Conservation (phyloP, 2,329 filamentous ascomycete genomes). For the Hymenoscyphus repandus region DNA sequence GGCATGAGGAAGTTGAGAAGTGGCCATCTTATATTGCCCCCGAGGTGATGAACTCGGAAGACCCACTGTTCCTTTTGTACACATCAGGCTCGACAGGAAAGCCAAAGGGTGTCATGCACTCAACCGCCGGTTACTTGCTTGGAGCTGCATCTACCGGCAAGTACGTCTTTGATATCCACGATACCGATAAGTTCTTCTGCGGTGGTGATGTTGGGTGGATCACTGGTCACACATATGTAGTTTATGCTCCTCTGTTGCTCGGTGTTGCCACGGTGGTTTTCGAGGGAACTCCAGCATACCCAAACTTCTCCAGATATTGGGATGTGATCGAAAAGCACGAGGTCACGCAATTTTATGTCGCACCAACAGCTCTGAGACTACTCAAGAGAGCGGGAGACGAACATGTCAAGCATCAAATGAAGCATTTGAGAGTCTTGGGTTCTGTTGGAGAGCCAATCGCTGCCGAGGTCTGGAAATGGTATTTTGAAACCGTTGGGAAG, state of each 20-base stretch:
- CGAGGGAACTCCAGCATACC: slow-evolving; percentile 95
- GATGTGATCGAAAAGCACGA: slow-evolving; percentile 94
- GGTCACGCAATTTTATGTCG: slow-evolving; percentile 97
- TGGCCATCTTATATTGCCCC: slow-evolving; percentile 90
- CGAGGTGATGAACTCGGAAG: slow-evolving; percentile 85
- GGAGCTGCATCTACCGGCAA: slow-evolving; percentile 92
- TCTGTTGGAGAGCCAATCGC: slow-evolving; percentile 98
- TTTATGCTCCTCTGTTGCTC: slow-evolving; percentile 89
- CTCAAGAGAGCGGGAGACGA: slow-evolving; percentile 94
- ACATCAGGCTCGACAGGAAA: slow-evolving; percentile 97
- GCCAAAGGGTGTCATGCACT: slow-evolving; percentile 99
- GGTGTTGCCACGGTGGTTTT: slow-evolving; percentile 95
- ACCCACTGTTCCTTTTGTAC: slow-evolving; percentile 95
- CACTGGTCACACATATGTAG: slow-evolving; percentile 96
- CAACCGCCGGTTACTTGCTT: slow-evolving; percentile 89
- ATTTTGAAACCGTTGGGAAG: slow-evolving; percentile 91
- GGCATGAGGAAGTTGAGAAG: slow-evolving; percentile 98
- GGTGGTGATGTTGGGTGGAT: slow-evolving; percentile 99
- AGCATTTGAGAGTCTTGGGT: slow-evolving; percentile 80
- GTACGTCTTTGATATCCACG: slow-evolving; percentile 98
- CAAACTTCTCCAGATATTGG: slow-evolving; percentile 98
- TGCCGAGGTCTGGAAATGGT: slow-evolving; percentile 99
- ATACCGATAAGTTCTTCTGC: slow-evolving; percentile 91
- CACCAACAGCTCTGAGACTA: slow-evolving; percentile 85
- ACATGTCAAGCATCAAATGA: slow-evolving; percentile 85